Percentiles rank a stretch among this genome's conserved stretches.
phyloP scores from a whole-genome alignment of 768 basidiomycete species.

The Sistotremastrum niveocremeum region DNA sequence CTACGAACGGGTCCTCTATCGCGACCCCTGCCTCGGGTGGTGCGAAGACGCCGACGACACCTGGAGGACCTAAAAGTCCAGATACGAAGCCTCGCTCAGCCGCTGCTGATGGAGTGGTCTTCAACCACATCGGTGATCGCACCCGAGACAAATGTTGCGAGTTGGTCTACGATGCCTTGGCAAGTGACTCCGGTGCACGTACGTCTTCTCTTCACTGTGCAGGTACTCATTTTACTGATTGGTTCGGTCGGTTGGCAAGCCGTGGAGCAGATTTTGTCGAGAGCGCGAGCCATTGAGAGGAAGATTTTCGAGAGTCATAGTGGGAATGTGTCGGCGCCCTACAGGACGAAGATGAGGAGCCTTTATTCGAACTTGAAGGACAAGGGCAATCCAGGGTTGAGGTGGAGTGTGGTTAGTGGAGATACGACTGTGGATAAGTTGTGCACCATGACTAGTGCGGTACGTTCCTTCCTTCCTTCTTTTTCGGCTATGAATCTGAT shows the following conservation, averaged over 20 bases:
- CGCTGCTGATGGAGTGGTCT: conserved; percentile 58
- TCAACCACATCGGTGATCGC: conserved; percentile 44
- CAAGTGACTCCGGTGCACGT: conserved; percentile 80
- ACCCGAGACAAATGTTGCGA: conserved; percentile 81
- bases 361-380: conserved; percentile 92
- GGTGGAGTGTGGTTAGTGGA: conserved; percentile 78
- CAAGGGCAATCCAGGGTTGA: conserved; percentile 77
- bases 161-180: conserved; percentile 85
- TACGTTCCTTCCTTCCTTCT: conserved; percentile 18
- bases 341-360: conserved; percentile 73
- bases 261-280: conserved; percentile 47
- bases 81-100: conserved; percentile 35
- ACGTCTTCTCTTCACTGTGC: conserved; percentile 22
- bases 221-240: conserved; percentile 3
- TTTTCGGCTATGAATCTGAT: neutral
- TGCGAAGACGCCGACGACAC: conserved; percentile 25
- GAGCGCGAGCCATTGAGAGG: conserved; percentile 61
- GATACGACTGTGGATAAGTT: conserved; percentile 58
- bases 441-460: conserved; percentile 70
- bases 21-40: conserved; percentile 3
- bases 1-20: conserved; percentile 9
- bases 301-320: conserved; percentile 33
- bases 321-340: conserved; percentile 30
- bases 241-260: conserved; percentile 27
- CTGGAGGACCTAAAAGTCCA: conserved; percentile 17